phyloP scores from a whole-genome alignment of 2,329 filamentous ascomycete species.

The Teratosphaeria nubilosa region DNA sequence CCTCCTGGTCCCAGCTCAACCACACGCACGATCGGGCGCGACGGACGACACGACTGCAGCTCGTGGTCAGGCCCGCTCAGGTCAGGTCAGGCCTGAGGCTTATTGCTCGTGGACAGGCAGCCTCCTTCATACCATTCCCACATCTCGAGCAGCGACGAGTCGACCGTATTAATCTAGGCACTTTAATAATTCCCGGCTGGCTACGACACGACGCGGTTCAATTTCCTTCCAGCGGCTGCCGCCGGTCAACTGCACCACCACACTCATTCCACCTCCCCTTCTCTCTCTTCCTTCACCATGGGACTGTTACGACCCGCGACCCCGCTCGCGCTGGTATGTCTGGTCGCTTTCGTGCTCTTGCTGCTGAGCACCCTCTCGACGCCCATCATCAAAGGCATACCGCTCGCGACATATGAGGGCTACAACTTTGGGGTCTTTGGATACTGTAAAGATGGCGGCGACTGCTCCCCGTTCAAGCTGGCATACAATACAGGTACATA shows the following conservation, averaged over 20 bases:
- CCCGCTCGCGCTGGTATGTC: conserved; percentile 74
- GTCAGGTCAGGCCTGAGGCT: not conserved
- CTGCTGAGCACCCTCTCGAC: conserved; percentile 84
- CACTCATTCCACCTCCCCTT: conserved; percentile 1
- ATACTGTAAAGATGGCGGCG: conserved; percentile 53
- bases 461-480: conserved; percentile 65
- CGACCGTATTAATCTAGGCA: not conserved
- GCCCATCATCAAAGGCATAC: conserved; percentile 76
- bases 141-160: not conserved
- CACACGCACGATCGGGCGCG: not conserved
- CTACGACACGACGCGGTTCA: not conserved
- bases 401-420: conserved; percentile 65
- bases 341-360: conserved; percentile 74
- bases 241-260: conserved; percentile 1
- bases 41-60: not conserved
- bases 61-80: not conserved
- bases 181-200: not conserved
- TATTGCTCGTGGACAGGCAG: not conserved
- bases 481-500: conserved; percentile 77
- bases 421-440: conserved; percentile 89
- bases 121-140: not conserved
- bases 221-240: not conserved
- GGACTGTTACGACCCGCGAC: conserved; percentile 86
- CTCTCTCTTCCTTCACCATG: conserved; percentile 11
- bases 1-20: not conserved